Base-by-base conservation (phyloP, 352 stramenopile genomes). In the Globisporangium mamillatum region DNA sequence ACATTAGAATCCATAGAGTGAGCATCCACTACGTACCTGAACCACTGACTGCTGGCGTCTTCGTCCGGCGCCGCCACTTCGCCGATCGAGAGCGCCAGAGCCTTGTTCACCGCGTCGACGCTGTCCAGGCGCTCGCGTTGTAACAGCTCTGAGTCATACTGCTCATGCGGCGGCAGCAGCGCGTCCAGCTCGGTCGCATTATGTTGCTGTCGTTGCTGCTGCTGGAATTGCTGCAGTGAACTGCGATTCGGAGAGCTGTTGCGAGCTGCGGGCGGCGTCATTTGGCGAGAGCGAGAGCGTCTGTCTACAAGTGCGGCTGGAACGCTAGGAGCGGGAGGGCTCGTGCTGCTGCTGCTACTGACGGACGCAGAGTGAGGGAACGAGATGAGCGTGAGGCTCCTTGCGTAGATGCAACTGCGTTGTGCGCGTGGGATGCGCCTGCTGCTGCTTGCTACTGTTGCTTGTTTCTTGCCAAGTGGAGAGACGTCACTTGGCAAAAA, bases 31-130 rank as follows among this genome's bases (percentile, higher is more conserved):
- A 20, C 57, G 10, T 18, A 75, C 66, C 63, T 68, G 70, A 75
- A 74, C 64, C 57, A 75, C 0, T 75, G 70, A 1, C 66, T 76
- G 18, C 71, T 73, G 2, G 74, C 59, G 22, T 65, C 75, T 66
- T 90, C 82, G 48, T 89, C 80, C 2, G 82, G 81, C 12, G 81
- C 64, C 60, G 79, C 60, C 7, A 91, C 70, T 58, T 90, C 84
- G 50, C 81, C 81, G 12, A 85, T 67, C 1, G 80, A 78, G 24
- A 90, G 74, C 24, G 71, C 69, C 3, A 84, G 70, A 27, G 76
- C 71, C 68, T 90, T 91, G 68, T 89, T 75, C 32, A 90, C 71
- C 25, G 77, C 80, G 48, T 89, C 84, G 53, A 80, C 58, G 27
- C 64, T 70, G 2, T 78, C 70, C 18, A 78, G 59, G 27, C 55